Conservation (phyloP, 2,329 filamentous ascomycete genomes). For the Didymella sp. region DNA sequence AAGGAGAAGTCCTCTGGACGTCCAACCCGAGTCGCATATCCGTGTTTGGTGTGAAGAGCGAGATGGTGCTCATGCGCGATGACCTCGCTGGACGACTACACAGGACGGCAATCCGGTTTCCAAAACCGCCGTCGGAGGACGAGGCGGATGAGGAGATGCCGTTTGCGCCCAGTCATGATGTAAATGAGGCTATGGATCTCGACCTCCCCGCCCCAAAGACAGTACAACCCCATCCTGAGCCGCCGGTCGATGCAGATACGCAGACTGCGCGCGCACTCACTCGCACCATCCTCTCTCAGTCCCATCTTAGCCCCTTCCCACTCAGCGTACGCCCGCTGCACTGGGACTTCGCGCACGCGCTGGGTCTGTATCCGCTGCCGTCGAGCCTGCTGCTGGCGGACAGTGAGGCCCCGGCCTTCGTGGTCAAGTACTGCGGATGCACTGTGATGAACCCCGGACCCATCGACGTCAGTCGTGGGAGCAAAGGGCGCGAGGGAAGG, state of each 20-base stretch:
- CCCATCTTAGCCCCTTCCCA: slow-evolving; percentile 85
- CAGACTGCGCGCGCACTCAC: slow-evolving; percentile 76
- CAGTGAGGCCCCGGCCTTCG: slow-evolving; percentile 79
- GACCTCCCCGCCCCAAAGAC: slow-evolving; percentile 40
- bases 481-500: slow-evolving; percentile 68
- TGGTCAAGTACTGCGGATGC: slow-evolving; percentile 91
- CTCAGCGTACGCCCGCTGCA: slow-evolving; percentile 79
- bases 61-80: slow-evolving; percentile 86
- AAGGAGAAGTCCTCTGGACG: slow-evolving; percentile 83
- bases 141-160: slow-evolving; percentile 23
- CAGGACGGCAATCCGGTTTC: slow-evolving; percentile 76
- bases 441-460: slow-evolving; percentile 92
- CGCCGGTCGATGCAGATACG: slow-evolving; percentile 38
- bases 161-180: slow-evolving; percentile 47
- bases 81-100: slow-evolving; percentile 82
- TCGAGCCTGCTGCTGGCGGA: slow-evolving; percentile 85
- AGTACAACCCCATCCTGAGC: slow-evolving; percentile 25
- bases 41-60: slow-evolving; percentile 86
- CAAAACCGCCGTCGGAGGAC: slow-evolving; percentile 42
- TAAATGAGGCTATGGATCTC: slow-evolving; percentile 56
- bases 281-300: slow-evolving; percentile 91
- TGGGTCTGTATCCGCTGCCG: slow-evolving; percentile 88
- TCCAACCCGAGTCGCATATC: slow-evolving; percentile 83
- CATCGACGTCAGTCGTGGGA: slow-evolving; percentile 66
- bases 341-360: slow-evolving; percentile 81